These are phyloP conservation scores for Apiospora saccharicola DNA, from an alignment of 2,329 filamentous ascomycete genomes.

Conservation along the genomic window DNA sequence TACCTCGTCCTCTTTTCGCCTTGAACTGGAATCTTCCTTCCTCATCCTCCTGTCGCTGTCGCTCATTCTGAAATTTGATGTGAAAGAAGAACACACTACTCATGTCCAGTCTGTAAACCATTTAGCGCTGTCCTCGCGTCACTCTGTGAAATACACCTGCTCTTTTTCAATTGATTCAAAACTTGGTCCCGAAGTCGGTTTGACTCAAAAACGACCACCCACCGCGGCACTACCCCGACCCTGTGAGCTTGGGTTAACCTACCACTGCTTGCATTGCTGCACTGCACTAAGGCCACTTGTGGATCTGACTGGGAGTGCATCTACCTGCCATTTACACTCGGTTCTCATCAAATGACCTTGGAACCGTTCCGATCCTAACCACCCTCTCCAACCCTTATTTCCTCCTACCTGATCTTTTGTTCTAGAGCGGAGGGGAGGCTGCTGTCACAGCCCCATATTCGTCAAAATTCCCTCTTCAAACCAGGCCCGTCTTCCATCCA, in stretches of 20 bases:
- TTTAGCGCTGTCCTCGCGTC: background rate
- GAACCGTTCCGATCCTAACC: constrained; percentile 22
- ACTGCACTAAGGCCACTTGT: background rate
- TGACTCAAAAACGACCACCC: background rate
- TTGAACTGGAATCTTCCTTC: background rate
- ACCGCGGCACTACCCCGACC: background rate
- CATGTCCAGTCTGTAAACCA: constrained; percentile 11
- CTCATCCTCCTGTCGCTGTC: background rate
- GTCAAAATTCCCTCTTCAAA: constrained; percentile 86
- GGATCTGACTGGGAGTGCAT: no score
- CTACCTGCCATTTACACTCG: no score
- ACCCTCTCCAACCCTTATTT: constrained; percentile 14
- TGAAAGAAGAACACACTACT: background rate
- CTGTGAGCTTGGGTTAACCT: background rate
- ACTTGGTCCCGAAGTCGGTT: background rate
- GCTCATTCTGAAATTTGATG: background rate
- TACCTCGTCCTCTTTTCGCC: background rate
- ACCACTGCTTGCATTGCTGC: background rate
- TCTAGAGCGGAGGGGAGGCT: constrained; percentile 67
- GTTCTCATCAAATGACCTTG: background rate
- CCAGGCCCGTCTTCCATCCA: constrained; percentile 75
- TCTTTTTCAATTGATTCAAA: background rate
- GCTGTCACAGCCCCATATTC: constrained; percentile 78
- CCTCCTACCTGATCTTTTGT: background rate
- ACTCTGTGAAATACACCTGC: background rate